These are phyloP conservation scores for Coemansia sp. DNA, from an alignment of 192 early-diverging fungal genomes.

Conservation along the genomic window DNA sequence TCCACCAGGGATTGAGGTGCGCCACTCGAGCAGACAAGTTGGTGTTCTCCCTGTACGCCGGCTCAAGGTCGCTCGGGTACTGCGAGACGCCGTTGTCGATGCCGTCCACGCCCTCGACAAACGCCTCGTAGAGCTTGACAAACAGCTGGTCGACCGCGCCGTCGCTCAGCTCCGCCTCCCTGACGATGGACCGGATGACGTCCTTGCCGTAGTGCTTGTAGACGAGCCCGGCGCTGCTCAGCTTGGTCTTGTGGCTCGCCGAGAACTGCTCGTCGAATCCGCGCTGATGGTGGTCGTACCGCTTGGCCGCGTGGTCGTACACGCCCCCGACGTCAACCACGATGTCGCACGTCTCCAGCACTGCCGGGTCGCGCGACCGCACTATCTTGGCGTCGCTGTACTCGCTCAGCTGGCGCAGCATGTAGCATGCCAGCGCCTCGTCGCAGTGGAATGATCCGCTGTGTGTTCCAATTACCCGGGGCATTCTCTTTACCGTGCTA, in stretches of 20 bases:
- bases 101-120: conserved; percentile 77
- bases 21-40: conserved; percentile 76
- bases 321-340: conserved; percentile 95
- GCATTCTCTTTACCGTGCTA: conserved; percentile 20
- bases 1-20: conserved; percentile 93
- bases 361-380: conserved; percentile 79
- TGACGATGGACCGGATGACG: conserved; percentile 58
- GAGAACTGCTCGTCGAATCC: conserved; percentile 89
- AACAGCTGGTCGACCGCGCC: conserved; percentile 66
- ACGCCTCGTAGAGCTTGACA: conserved; percentile 80
- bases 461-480: conserved; percentile 76
- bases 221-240: conserved; percentile 92
- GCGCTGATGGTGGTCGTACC: conserved; percentile 94
- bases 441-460: conserved; percentile 86
- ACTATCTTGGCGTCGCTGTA: conserved; percentile 69
- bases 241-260: conserved; percentile 71
- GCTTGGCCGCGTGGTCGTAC: conserved; percentile 71
- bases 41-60: conserved; percentile 81
- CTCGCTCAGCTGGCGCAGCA: conserved; percentile 66
- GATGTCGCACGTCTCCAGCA: conserved; percentile 74
- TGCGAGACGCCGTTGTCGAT: conserved; percentile 92
- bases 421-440: conserved; percentile 86
- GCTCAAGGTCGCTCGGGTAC: conserved; percentile 76
- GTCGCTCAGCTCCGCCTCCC: conserved; percentile 40
- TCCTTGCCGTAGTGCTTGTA: conserved; percentile 96